Evolutionary conservation across 2,329 filamentous ascomycete genomes (phyloP), one percentile per base, ranked within the genome.

Genomic region (Ploettnerulaceae sp.): DNA sequence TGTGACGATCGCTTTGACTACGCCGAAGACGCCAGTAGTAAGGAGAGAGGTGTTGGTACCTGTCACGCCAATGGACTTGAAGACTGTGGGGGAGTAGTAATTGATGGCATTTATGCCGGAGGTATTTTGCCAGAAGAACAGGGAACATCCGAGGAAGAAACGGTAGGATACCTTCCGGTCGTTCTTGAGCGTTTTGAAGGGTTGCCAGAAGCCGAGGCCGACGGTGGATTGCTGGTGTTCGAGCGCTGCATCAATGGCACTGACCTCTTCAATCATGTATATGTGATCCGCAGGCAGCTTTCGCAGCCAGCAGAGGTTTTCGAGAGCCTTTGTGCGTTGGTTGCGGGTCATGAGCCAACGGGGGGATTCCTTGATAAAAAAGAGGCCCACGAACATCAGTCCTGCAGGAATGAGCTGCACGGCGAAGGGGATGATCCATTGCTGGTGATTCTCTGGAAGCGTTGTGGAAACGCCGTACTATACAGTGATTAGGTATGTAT

Each of bases 51-150:
- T 73, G 59, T 73, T 78, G 5, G 74, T 75, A 5, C 77, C 77
- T 2, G 59, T 67, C 25, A 82, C 68, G 15, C 79, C 79, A 35
- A 83, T 77, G 5, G 71, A 75, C 49, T 71, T 74, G 71, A 89
- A 87, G 6, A 88, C 77, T 0, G 77, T 83, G 0, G 84, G 83
- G 1, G 71, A 74, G 65, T 84, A 87, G 67, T 88, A 89, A 69
- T 88, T 89, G 68, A 86, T 82, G n/a, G 84, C 84, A 57, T 89
- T 89, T 69, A 89, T 89, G 2, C 85, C 85, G 3, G 70, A 51
- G 2, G 44, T 45, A 18, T 51, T 51, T 31, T 51, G 44, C 48
- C 48, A 51, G 43, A 90, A 69, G 71, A 90, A 90, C 14, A 91
- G 73, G 59, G 86, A 76, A 48, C 77, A 76, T 32, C 86, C 85